phyloP scores from a whole-genome alignment of 2,329 filamentous ascomycete species.

The Truncatella angustata region DNA sequence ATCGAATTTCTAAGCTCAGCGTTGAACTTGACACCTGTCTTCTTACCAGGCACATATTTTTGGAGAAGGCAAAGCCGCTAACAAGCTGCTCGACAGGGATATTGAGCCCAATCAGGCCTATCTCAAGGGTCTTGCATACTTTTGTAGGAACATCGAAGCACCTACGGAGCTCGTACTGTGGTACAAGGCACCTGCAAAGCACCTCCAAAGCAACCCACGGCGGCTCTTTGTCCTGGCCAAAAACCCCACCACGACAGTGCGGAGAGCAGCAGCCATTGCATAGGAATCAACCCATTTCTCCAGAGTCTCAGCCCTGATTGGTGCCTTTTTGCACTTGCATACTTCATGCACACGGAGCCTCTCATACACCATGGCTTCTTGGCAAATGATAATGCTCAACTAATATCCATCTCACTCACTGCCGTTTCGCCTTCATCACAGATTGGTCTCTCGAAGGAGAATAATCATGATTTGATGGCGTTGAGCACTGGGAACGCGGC shows the following conservation, averaged over 20 bases:
- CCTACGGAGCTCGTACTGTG: too few relatives aligned
- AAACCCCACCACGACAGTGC: background rate
- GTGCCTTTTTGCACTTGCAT: slow-evolving; percentile 2
- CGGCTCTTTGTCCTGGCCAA: background rate
- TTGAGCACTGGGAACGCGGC: too few relatives aligned
- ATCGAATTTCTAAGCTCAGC: slow-evolving; percentile 6
- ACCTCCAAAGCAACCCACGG: background rate
- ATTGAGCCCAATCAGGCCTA: slow-evolving; percentile 3
- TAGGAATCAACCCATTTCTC: background rate
- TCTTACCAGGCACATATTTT: slow-evolving; percentile 8
- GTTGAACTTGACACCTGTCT: slow-evolving; percentile 11
- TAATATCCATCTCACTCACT: too few relatives aligned
- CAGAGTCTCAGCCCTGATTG: background rate
- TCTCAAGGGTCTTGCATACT: slow-evolving; percentile 7
- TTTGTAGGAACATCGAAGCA: too few relatives aligned
- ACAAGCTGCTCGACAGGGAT: background rate
- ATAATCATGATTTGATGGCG: too few relatives aligned
- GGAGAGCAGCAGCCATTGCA: background rate
- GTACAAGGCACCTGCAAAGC: background rate
- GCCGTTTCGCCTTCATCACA: too few relatives aligned
- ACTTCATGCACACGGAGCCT: too few relatives aligned
- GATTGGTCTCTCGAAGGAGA: too few relatives aligned
- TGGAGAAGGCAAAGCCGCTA: slow-evolving; percentile 6
- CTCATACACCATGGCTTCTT: too few relatives aligned
- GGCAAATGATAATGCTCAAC: too few relatives aligned